These are phyloP conservation scores for Spathaspora sp. DNA, from an alignment of 1,139 yeast species.

Conservation along the genomic window DNA sequence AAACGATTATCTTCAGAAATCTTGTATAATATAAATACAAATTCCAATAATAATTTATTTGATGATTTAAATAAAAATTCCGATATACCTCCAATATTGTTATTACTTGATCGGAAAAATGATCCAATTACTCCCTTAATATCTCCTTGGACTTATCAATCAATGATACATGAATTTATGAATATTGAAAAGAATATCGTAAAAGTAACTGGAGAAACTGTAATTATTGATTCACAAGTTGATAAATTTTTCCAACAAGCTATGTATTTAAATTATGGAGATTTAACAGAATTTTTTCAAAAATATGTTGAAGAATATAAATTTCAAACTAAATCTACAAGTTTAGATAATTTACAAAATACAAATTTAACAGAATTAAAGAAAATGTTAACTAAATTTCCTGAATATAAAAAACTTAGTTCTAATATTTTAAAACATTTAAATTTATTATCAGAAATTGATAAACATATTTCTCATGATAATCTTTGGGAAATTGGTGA, in stretches of 20 bases:
- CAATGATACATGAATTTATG: constrained; percentile 92
- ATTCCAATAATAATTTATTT: constrained; percentile 59
- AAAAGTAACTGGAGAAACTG: constrained; percentile 40
- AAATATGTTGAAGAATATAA: constrained; percentile 84
- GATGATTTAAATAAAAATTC: constrained; percentile 54
- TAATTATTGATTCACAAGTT: constrained; percentile 40
- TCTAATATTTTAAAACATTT: constrained; percentile 93
- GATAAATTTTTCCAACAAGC: constrained; percentile 78
- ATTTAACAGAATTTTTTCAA: constrained; percentile 85
- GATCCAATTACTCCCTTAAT: constrained; percentile 93
- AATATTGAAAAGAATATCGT: constrained; percentile 83
- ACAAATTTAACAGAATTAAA: constrained; percentile 87
- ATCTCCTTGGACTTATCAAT: constrained; percentile 96
- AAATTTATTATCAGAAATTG: constrained; percentile 83
- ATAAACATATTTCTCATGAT: constrained; percentile 57
- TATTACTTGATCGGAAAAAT: constrained; percentile 79
- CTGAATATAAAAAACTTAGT: constrained; percentile 85
- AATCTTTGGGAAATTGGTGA: constrained; percentile 86
- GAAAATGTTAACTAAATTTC: constrained; percentile 85
- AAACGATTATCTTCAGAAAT: constrained; percentile 71
- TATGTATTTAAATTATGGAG: constrained; percentile 91
- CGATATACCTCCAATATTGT: constrained; percentile 72
- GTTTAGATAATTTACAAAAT: constrained; percentile 54
- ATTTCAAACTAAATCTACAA: constrained; percentile 67
- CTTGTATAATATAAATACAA: constrained; percentile 56